These are phyloP conservation scores for Fusarium dimerum DNA, from an alignment of 2,329 filamentous ascomycete species.

Conservation along the genomic window DNA sequence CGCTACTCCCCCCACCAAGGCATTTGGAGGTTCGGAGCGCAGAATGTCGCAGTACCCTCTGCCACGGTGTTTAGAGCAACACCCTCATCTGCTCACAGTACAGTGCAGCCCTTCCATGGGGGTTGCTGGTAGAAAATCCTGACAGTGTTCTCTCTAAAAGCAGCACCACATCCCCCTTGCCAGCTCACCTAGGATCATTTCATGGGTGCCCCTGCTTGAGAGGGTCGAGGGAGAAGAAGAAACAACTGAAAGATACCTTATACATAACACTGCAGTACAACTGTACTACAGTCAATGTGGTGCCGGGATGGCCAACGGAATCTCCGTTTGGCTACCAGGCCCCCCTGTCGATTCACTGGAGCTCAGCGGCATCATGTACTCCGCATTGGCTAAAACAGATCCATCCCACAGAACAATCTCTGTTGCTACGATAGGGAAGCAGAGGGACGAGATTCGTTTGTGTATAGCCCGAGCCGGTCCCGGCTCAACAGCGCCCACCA, in stretches of 20 bases:
- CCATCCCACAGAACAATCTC: conserved; percentile 6
- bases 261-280: not conserved
- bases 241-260: too few species aligned
- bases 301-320: conserved; percentile 24
- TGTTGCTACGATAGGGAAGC: conserved; percentile 20
- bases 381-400: conserved; percentile 25
- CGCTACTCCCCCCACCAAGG: conserved; percentile 21
- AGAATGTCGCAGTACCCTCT: not conserved
- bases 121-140: conserved; percentile 3
- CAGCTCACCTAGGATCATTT: conserved; percentile 21
- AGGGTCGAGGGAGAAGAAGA: too few species aligned
- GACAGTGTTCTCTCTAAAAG: conserved; percentile 16
- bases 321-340: conserved; percentile 20
- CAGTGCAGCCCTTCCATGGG: conserved; percentile 20
- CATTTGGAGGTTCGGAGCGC: too few species aligned
- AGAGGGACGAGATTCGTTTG: conserved; percentile 13
- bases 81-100: conserved; percentile 22
- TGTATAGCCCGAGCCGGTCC: conserved; percentile 19
- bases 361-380: conserved; percentile 25
- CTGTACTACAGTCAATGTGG: conserved; percentile 29
- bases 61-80: conserved; percentile 22
- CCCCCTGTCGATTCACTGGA: conserved; percentile 26
- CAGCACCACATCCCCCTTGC: conserved; percentile 26
- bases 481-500: too few species aligned
- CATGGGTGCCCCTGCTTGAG: conserved; percentile 15